Evolutionary conservation across 2,329 filamentous ascomycete species (phyloP), one percentile per base, ranked within the genome.

Genomic region (Lomentospora prolificans): DNA sequence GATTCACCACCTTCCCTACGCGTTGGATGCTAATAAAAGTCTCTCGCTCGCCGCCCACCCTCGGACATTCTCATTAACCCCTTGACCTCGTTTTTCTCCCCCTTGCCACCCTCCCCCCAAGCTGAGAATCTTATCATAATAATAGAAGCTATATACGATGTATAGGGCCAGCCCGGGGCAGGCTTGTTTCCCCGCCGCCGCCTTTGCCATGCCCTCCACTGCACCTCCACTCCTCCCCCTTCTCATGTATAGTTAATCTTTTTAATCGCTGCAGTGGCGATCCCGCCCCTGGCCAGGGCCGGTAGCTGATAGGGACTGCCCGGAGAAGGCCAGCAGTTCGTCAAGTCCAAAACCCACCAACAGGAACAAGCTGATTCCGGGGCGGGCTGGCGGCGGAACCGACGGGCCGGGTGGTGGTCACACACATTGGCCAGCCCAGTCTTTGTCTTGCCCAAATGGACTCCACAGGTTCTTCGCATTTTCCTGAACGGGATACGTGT

Each of bases 381-480:
- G 44, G 17, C 22, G 8, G n/a, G 17, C 44, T 22, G 44, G 22
- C 44, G 44, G 44, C 44, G 44, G 44, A 48, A 48, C 44, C 44
- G 44, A 48, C 44, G 44, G 44, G 44, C 44, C 44, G 44, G 44
- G 44, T 22, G 44, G 17, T 22, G 19, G 44, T 25, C 44, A 48
- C 44, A 48, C 22, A n/a, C n/a, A n/a, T 48, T 17, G 22, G 30
- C 6, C 7, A 33, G 30, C n/a, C n/a, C n/a, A 33, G 30, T 7
- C 6, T 22, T 10, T 6, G 44, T 48, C 44, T 48, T 25, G 44
- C 24, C 19, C 44, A 48, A 48, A 48, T 22, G 22, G 44, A 19
- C 44, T 48, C 44, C 44, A 48, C 44, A 48, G 17, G 44, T 48
- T 48, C 44, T 22, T 48, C 44, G 44, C 44, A 48, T 17, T 22